phyloP scores from a whole-genome alignment of 306 rosid species.

The Delonix regia region DNA sequence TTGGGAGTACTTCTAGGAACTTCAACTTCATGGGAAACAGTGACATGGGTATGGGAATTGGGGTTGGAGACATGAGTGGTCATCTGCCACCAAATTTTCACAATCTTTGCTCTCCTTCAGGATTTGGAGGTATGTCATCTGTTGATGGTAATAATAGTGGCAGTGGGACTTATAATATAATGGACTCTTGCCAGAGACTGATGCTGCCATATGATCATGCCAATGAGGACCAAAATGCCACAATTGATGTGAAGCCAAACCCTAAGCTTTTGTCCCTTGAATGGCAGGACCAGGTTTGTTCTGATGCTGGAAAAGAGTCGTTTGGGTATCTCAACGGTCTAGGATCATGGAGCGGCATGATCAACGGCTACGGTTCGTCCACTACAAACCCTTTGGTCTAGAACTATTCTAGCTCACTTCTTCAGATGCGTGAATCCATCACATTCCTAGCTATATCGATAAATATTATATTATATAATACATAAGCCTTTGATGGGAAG shows the following conservation, averaged over 20 bases:
- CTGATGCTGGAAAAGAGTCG: constrained; percentile 70
- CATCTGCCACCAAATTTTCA: constrained; percentile 52
- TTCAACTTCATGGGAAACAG: constrained; percentile 58
- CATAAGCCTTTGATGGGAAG: constrained; percentile 35
- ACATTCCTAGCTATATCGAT: neutral
- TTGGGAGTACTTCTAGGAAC: constrained; percentile 47
- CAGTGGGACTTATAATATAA: constrained; percentile 37
- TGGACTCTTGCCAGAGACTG: constrained; percentile 76
- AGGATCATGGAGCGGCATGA: constrained; percentile 68
- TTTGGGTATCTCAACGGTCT: constrained; percentile 65
- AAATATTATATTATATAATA: constrained; percentile 26
- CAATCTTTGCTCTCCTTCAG: constrained; percentile 45
- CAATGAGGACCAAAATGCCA: constrained; percentile 43
- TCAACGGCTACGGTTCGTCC: constrained; percentile 72
- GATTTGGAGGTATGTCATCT: constrained; percentile 62
- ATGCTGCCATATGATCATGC: constrained; percentile 69
- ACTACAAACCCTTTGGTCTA: constrained; percentile 69
- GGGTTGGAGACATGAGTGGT: constrained; percentile 38
- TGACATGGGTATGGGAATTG: constrained; percentile 52
- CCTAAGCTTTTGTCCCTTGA: constrained; percentile 78
- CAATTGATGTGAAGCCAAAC: constrained; percentile 83
- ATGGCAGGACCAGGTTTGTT: constrained; percentile 91
- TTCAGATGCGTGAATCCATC: constrained; percentile 28
- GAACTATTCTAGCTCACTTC: neutral
- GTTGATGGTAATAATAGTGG: constrained; percentile 42